Percentiles rank a stretch among this genome's conserved stretches.
Evolutionary conservation across 177 flowering plant genomes (phyloP).

Genomic region (Tripterygium wilfordii): DNA sequence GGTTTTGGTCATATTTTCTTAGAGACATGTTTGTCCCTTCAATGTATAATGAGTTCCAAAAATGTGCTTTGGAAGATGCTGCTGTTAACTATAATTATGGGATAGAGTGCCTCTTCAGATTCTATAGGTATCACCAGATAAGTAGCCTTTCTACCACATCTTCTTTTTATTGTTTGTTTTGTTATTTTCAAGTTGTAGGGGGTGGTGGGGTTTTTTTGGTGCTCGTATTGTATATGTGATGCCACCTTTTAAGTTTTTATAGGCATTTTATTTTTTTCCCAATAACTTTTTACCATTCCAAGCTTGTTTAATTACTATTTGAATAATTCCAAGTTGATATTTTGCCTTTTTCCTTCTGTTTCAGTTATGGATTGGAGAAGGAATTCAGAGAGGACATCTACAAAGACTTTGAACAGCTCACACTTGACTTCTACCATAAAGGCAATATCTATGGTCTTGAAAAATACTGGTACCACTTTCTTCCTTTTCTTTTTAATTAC

Average conservation of each 20-base stretch:
- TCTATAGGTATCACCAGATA: slow-evolving; percentile 87
- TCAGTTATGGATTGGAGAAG: slow-evolving; percentile 94
- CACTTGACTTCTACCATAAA: slow-evolving; percentile 77
- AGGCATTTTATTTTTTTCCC: no score
- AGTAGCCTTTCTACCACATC: no score
- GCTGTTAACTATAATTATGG: slow-evolving; percentile 86
- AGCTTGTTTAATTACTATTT: no score
- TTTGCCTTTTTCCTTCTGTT: no score
- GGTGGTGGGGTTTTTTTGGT: no score
- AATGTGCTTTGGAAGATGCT: slow-evolving; percentile 85
- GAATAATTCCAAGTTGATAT: no score
- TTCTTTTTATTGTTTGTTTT: not conserved
- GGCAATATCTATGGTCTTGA: slow-evolving; percentile 95
- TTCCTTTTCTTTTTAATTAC: not conserved
- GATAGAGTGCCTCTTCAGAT: slow-evolving; percentile 90
- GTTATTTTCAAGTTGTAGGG: no score
- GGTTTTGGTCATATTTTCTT: slow-evolving; percentile 92
- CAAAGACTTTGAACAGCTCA: slow-evolving; percentile 73
- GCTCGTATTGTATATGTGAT: no score
- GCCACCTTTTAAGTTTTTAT: no score
- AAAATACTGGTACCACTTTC: slow-evolving; percentile 59
- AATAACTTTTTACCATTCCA: no score
- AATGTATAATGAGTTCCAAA: slow-evolving; percentile 85
- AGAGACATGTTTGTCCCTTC: slow-evolving; percentile 62
- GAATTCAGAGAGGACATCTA: slow-evolving; percentile 77